Base-by-base conservation (phyloP, 2,329 filamentous ascomycete species). In the Penicillium frequentans region DNA sequence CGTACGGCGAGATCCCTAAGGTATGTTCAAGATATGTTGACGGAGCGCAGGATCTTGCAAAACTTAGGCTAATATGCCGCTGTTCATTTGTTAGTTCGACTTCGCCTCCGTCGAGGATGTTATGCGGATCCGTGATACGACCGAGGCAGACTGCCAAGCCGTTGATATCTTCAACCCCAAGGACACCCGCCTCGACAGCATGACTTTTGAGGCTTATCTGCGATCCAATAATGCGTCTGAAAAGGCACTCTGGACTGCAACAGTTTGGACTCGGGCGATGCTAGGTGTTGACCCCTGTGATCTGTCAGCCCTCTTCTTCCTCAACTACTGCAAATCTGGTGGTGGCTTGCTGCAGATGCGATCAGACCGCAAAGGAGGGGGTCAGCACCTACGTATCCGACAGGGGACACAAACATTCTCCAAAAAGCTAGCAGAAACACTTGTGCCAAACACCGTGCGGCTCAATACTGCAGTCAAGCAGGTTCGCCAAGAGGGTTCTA, bases 291-390 rank as follows among this genome's bases (percentile, higher is more conserved):
- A 84, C 44, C 75, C 81, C 0, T 59, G 55, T 1, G 80, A 84
- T 10, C 64, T 84, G 6, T 79, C 76, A 14, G 81, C 82, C 0
- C 66, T 82, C 3, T 84, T 70, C 63, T 83, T 86, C 61, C 70
- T 86, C 29, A 74, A 84, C 63, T 84, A 84, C 68, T 80, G 78
- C 73, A 80, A 79, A 62, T 76, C 75, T 11, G 80, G 80, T 3
- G 77, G 77, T 4, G 83, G 84, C 0, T 70, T 85, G 3, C 56
- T 82, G 56, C 72, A 77, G 45, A 82, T 86, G 77, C 73, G 81
- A 0, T 83, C 81, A 1, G 83, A 86, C 62, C 64, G 72, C 23
- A 79, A 81, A 55, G 63, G 77, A 43, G 84, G 84, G 5, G 84
- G 79, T 0, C 82, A 85, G 60, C 77, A 83, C 61, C 72, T 85